Base-by-base conservation (phyloP, 2,329 filamentous ascomycete species). In the Fusarium mundagurra region DNA sequence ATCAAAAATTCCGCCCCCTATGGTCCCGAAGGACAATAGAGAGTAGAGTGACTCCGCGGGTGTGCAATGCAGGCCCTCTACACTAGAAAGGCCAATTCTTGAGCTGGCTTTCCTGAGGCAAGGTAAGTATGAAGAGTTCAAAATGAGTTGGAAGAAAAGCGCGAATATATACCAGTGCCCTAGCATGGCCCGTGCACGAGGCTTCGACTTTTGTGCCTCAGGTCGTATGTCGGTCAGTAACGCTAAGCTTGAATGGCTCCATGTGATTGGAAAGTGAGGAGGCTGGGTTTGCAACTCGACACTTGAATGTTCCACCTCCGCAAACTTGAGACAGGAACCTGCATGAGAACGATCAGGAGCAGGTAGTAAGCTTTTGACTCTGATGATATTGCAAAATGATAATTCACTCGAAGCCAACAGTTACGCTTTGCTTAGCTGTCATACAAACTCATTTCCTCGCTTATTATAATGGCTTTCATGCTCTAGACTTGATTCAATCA, bases 21-120 rank as follows among this genome's bases (percentile, higher is more conserved):
- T 85, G 86, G 86, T 84, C 85, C 85, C 86, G 84, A 87, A 87
- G 85, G 85, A 84, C 85, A 87, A 86, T 87, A 82, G 83, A 87
- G 83, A 73, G 77, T 78, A 80, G 82, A 83, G 51, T 80, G 82
- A 86, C 85, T 82, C 86, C 86, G 83, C 86, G 48, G 82, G 75
- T 86, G 86, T 88, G 86, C 86, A 86, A 87, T 88, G 86, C 86
- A 88, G 86, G 85, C 83, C 82, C 84, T 81, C 84, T 82, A 79
- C 77, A 79, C 83, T 87, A 82, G 81, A 77, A 72, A 67, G 77
- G 78, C 79, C 82, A 74, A 82, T 82, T 86, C 85, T 80, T 87
- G 86, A 88, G 80, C 86, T 80, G 80, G 81, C 77, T 73, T 77
- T 71, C 76, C 81, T 82, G 80, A 79, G 83, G 83, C 83, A 87